These are phyloP conservation scores for Clarireedia paspali DNA, from an alignment of 2,329 filamentous ascomycete species.

Conservation along the genomic window DNA sequence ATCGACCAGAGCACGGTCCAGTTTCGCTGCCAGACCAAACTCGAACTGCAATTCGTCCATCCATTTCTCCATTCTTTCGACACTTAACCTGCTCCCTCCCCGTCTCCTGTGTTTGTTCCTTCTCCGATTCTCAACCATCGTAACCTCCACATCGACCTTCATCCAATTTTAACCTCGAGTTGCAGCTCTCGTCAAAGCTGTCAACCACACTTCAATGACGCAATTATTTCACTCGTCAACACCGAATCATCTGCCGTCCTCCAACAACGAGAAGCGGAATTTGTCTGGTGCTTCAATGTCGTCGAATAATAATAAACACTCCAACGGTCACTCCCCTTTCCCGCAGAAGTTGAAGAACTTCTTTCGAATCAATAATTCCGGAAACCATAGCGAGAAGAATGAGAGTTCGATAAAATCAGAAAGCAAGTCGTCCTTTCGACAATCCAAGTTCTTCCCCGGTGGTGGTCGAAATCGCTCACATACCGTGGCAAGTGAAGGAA, in stretches of 20 bases:
- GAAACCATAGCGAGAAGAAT: slow-evolving; percentile 32
- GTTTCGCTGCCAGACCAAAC: not conserved
- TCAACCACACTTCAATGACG: slow-evolving; percentile 22
- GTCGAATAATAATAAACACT: slow-evolving; percentile 39
- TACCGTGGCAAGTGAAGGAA: slow-evolving; percentile 88
- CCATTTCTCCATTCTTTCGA: not conserved
- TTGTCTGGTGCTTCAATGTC: slow-evolving; percentile 29
- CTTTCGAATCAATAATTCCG: slow-evolving; percentile 56
- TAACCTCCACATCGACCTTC: no score
- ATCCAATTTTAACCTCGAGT: slow-evolving; percentile 6
- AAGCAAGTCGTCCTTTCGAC: slow-evolving; percentile 54
- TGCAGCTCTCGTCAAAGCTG: slow-evolving; percentile 26
- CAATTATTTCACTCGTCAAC: slow-evolving; percentile 24
- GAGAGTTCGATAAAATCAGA: slow-evolving; percentile 30
- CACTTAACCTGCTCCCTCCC: slow-evolving; percentile 3
- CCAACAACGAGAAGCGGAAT: slow-evolving; percentile 28
- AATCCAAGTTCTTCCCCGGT: slow-evolving; percentile 81
- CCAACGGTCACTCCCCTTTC: slow-evolving; percentile 49
- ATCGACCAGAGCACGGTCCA: no score
- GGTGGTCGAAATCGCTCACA: slow-evolving; percentile 82
- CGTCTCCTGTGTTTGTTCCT: not conserved
- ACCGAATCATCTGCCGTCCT: slow-evolving; percentile 17
- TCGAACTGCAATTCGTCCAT: no score
- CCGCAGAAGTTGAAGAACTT: slow-evolving; percentile 64
- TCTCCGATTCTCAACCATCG: no score